These are phyloP conservation scores for Botrytis elliptica DNA, from an alignment of 2,329 filamentous ascomycete genomes.

Conservation along the genomic window DNA sequence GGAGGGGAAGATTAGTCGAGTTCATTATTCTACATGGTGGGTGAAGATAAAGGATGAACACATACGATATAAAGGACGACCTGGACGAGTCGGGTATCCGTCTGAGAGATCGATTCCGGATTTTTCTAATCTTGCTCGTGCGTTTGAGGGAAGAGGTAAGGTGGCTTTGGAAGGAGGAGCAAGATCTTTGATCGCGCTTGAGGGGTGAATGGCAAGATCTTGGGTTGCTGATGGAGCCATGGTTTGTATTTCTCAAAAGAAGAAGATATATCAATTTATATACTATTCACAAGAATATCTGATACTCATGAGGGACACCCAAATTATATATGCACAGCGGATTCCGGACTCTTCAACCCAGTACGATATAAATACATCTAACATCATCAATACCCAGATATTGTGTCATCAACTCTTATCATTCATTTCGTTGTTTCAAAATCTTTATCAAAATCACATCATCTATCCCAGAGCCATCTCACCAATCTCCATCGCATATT, in stretches of 20 bases:
- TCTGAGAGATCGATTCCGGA: conserved; percentile 67
- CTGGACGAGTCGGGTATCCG: conserved; percentile 70
- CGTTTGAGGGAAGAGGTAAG: conserved; percentile 57
- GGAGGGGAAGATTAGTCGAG: not conserved
- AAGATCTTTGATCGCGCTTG: conserved; percentile 57
- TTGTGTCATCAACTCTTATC: not conserved
- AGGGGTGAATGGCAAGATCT: conserved; percentile 55
- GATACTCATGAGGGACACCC: not conserved
- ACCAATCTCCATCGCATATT: not conserved
- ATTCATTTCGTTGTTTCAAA: not conserved
- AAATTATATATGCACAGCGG: not conserved
- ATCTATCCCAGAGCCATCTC: not conserved
- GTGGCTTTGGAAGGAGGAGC: conserved; percentile 62
- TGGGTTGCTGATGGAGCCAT: conserved; percentile 40
- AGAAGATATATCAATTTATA: not conserved
- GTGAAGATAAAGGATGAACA: not conserved
- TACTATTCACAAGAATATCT: not conserved
- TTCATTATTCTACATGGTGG: not conserved
- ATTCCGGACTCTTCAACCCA: not conserved
- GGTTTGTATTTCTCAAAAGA: not conserved
- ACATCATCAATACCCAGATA: not conserved
- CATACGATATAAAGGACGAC: conserved; percentile 57
- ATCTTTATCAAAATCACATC: not conserved
- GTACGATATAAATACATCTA: not conserved
- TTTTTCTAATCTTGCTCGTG: conserved; percentile 61